A percentile compares a stretch with the other conserved stretches of the same genome.
Evolutionary conservation across 768 basidiomycete species (phyloP).

Genomic region (Tylopilus cervinicoccineus): DNA sequence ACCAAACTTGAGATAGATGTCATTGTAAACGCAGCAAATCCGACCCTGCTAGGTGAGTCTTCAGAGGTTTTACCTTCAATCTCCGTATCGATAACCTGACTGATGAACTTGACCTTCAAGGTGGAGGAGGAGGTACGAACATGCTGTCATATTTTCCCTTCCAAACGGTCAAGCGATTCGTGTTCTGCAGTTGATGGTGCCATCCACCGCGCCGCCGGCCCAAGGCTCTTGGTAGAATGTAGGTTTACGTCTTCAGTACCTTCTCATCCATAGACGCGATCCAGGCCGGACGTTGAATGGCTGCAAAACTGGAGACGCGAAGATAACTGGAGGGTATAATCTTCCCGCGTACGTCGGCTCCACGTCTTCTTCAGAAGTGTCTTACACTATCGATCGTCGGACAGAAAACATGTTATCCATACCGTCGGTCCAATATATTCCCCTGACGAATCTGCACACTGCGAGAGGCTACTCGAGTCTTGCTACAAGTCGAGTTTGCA

Average conservation of each 20-base stretch:
- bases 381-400: neutral
- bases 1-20: conserved; percentile 66
- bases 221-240: conserved; percentile 67
- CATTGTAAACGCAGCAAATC: conserved; percentile 83
- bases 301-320: conserved; percentile 68
- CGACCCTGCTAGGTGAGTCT: conserved; percentile 57
- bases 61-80: neutral
- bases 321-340: conserved; percentile 74
- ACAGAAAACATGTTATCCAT: conserved; percentile 71
- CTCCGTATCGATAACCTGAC: neutral
- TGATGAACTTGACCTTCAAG: conserved; percentile 33
- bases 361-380: neutral
- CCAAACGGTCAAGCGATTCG: neutral
- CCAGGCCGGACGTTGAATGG: conserved; percentile 66
- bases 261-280: conserved; percentile 37
- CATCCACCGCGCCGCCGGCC: conserved; percentile 75
- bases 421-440: conserved; percentile 74
- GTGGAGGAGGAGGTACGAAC: conserved; percentile 70
- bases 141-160: neutral
- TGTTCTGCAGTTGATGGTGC: conserved; percentile 66
- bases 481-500: conserved; percentile 66
- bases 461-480: conserved; percentile 55
- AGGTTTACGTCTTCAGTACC: conserved; percentile 18
- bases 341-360: conserved; percentile 64
- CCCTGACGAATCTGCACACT: conserved; percentile 34